A percentile compares a stretch with the other conserved stretches of the same genome.
Conservation (phyloP, 192 early-diverging fungal genomes). For the Spizellomyces punctatus region DNA sequence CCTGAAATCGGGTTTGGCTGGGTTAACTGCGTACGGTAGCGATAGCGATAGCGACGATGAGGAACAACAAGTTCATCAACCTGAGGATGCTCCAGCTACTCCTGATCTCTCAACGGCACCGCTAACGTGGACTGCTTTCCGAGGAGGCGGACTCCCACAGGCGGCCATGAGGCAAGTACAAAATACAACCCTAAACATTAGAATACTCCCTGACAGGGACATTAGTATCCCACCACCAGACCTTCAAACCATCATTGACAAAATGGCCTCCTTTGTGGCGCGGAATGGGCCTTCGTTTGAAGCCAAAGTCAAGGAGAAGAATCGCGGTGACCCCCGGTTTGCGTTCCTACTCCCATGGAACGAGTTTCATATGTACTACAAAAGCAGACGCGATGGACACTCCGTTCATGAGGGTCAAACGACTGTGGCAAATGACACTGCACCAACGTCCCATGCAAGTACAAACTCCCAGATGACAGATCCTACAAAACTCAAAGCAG, state of each 20-base stretch:
- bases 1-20: conserved; percentile 62
- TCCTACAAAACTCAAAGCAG: too few relatives aligned
- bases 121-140: too few relatives aligned
- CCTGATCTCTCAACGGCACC: too few relatives aligned
- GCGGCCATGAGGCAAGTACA: too few relatives aligned
- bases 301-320: conserved; percentile 42
- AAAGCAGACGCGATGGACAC: background rate
- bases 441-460: too few relatives aligned
- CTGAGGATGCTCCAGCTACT: too few relatives aligned
- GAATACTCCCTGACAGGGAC: too few relatives aligned
- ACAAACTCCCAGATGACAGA: too few relatives aligned
- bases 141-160: too few relatives aligned
- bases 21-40: conserved; percentile 54
- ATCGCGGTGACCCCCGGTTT: conserved; percentile 49
- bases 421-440: too few relatives aligned
- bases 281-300: conserved; percentile 45
- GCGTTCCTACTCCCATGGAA: conserved; percentile 57
- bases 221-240: conserved; percentile 14
- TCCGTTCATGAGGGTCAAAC: too few relatives aligned
- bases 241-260: conserved; percentile 33
- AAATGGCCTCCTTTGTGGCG: conserved; percentile 46
- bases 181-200: too few relatives aligned
- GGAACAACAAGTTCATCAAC: background rate
- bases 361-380: conserved; percentile 47
- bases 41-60: conserved; percentile 2